phyloP scores from a whole-genome alignment of 2,329 filamentous ascomycete genomes.

The Pestalotiopsis fici region DNA sequence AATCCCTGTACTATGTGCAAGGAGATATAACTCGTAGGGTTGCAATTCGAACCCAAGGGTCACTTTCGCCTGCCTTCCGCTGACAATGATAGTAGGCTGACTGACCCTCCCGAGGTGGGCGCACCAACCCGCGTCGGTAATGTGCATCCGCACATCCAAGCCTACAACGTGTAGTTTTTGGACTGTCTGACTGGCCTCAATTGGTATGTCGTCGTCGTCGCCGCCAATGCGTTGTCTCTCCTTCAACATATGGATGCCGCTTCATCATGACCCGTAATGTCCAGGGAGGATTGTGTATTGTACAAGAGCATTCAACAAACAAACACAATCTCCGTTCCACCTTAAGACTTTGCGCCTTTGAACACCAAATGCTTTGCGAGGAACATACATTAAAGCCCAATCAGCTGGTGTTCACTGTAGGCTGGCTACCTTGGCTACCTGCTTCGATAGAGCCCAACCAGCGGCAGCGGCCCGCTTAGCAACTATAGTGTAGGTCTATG shows the following conservation, averaged over 20 bases:
- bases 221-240: neutral
- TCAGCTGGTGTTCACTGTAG: slow-evolving; percentile 13
- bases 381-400: too few relatives aligned
- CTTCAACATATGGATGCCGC: neutral
- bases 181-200: neutral
- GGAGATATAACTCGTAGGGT: neutral
- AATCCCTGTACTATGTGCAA: neutral
- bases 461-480: slow-evolving; percentile 22
- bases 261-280: neutral
- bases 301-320: slow-evolving; percentile 11
- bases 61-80: neutral
- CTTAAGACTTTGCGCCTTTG: slow-evolving; percentile 20
- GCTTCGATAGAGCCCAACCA: slow-evolving; percentile 20
- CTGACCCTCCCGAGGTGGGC: neutral
- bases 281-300: neutral
- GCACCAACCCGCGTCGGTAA: neutral
- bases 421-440: slow-evolving; percentile 14
- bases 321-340: slow-evolving; percentile 18
- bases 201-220: neutral
- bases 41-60: neutral
- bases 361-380: slow-evolving; percentile 17
- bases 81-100: neutral
- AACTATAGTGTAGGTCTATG: slow-evolving; percentile 17
- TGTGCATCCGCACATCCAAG: neutral
- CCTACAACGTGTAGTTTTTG: neutral